These are phyloP conservation scores for Phallus indusiatus DNA, from an alignment of 768 basidiomycete species.

Conservation along the genomic window DNA sequence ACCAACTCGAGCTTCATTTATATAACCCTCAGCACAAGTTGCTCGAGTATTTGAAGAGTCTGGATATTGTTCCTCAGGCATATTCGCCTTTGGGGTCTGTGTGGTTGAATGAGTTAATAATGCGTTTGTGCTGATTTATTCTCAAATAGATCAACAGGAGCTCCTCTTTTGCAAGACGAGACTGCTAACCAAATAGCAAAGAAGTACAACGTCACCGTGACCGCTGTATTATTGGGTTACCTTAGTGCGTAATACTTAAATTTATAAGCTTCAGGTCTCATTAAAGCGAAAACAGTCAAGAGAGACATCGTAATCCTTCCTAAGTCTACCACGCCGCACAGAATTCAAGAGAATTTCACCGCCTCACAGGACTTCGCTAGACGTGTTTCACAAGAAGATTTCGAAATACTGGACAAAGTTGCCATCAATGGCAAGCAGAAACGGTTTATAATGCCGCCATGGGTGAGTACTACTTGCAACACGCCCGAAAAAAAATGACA, in stretches of 20 bases:
- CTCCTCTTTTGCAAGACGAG: slow-evolving; percentile 54
- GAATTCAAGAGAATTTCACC: slow-evolving; percentile 49
- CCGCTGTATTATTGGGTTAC: slow-evolving; percentile 54
- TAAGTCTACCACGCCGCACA: slow-evolving; percentile 65
- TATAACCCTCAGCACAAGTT: slow-evolving; percentile 56
- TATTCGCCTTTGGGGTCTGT: slow-evolving; percentile 66
- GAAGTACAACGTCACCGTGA: slow-evolving; percentile 48
- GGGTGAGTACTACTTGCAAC: slow-evolving; percentile 39
- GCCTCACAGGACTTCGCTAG: slow-evolving; percentile 39
- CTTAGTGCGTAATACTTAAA: slow-evolving; percentile 17
- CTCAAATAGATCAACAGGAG: slow-evolving; percentile 40
- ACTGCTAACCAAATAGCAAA: slow-evolving; percentile 53
- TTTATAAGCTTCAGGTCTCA: not conserved
- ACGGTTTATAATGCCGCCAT: slow-evolving; percentile 53
- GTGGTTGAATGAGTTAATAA: not conserved
- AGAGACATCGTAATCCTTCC: slow-evolving; percentile 58
- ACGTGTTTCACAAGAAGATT: slow-evolving; percentile 41
- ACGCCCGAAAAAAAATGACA: slow-evolving; percentile 2
- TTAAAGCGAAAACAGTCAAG: slow-evolving; percentile 34
- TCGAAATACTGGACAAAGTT: slow-evolving; percentile 41
- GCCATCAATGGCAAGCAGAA: slow-evolving; percentile 55
- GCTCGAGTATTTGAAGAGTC: slow-evolving; percentile 46
- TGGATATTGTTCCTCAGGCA: slow-evolving; percentile 64
- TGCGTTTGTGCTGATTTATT: not conserved
- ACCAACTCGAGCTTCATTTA: slow-evolving; percentile 69